Evolutionary conservation across 306 rosid species (phyloP), one percentile per base, ranked within the genome.

Genomic region (Corylus americana): DNA sequence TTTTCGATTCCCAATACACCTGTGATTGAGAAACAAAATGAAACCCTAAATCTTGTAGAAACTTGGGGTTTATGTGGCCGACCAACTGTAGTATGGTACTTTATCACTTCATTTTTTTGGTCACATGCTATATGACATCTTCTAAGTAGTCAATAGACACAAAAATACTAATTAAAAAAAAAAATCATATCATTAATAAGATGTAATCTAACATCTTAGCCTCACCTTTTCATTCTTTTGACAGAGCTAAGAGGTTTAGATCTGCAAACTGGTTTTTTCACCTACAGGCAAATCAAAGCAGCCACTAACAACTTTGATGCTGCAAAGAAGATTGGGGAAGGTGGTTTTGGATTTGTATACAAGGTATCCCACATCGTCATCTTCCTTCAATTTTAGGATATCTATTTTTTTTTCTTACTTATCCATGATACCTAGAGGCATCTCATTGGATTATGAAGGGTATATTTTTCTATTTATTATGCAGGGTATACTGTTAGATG

Each of bases 341-440:
- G 97, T 16, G 97, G 97, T 76, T 91, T 91, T 88, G 97, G 97
- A 83, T 81, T 83, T 50, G 93, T 91, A 70, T 88, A 82, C 82
- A 84, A 92, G 95, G 97, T 88, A 84, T 70, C 61, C 50, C 49
- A 59, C 64, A 37, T 54, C 14, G 20, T 70, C 59, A 4, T 44
- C 53, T 74, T 45, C 7, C 57, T 72, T 63, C 14, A 76, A 64
- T 50, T 75, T 48, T 9, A 27, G 1, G 11, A 6, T 72, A n/a
- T 61, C 10, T 11, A 8, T 37, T 51, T 42, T 42, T 4, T 6
- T 20, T 39, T 51, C 50, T 1, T 67, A 35, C 4, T 64, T 8
- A 0, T 64, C 11, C 9, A 13, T 27, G 22, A 35, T 3, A 16
- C 37, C 4, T 35, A 39, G 1, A 35, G 6, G 37, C 14, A 16